Evolutionary conservation across 1,284 basidiomycete species (phyloP), one percentile per base, ranked within the genome.

Genomic region (Leccinum laetum): DNA sequence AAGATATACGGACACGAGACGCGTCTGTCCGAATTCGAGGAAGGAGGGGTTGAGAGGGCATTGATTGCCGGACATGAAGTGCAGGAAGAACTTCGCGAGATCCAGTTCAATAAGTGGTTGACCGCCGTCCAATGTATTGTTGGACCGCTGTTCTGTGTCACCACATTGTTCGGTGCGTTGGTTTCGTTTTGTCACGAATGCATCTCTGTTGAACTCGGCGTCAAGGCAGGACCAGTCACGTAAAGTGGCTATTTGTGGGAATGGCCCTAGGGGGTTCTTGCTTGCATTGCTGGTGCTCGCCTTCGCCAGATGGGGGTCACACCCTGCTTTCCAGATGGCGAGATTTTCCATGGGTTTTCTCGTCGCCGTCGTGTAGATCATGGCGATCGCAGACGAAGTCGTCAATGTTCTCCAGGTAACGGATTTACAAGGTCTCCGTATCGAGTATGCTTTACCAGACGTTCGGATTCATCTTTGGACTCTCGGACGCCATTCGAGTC

Each of bases 371-470:
- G 89, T 98, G 5, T 98, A 96, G 96, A 97, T 98, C 71, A 94
- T 96, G 85, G 92, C 91, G 8, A 96, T 98, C 62, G 95, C 96
- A 1, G 95, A 97, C 75, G 94, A 98, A 76, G 95, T 96, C 3
- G 94, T 98, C 29, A 86, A 90, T 57, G 89, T 97, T 7, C 84
- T 98, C 14, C 89, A 91, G 80, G 94, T 94, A 64, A 65, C 63
- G 83, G 21, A 35, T 39, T 61, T 35, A n/a, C 53, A 37, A 2
- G 8, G 9, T 29, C 39, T 10, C 41, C 18, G 32, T 35, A 35
- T 35, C 32, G 32, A 35, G 72, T 29, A 72, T 2, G 2, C 72
- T 26, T 63, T 55, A 72, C 2, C 72, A 97, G 91, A 92, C 94
- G 0, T 91, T 98, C 71, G 97, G 96, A 16, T 88, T 92, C 77